Base-by-base conservation (phyloP, 352 stramenopile genomes). In the Phytopythium mirpurense region DNA sequence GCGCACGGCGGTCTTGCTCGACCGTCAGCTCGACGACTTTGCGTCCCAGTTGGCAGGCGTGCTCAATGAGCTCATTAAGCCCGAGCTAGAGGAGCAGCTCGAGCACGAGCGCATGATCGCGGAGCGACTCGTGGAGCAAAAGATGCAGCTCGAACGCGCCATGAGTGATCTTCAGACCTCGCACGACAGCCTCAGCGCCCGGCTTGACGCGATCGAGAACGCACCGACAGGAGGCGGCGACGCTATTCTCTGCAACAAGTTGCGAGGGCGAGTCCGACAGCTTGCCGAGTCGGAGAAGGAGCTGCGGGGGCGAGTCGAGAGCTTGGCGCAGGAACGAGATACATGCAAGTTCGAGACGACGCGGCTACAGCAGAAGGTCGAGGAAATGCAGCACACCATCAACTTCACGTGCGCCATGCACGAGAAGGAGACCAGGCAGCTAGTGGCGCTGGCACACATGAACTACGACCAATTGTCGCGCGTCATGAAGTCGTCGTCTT, bases 381-480 rank as follows among this genome's bases (percentile, higher is more conserved):
- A 74, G 11, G 47, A 52, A 0, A 43, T 58, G n/a, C 60, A 80
- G 24, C 67, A 71, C 11, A 68, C 68, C 9, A 56, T 86, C 15
- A 46, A 59, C 2, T 56, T 89, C 52, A 89, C 78, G 5, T 63
- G 65, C 21, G 72, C 75, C 8, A 89, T 89, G 78, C 71, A 89
- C 34, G 67, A 84, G 5, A 85, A 84, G 35, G 78, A 89, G 57
- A 85, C 70, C 51, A 76, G 70, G 51, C 78, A 87, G 44, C 65
- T 89, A 3, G 62, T 74, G 36, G 60, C 63, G 1, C 42, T 86
- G 5, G 47, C 84, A 6, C 64, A 78, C 9, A 56, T 60, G 26
- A 78, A 70, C 10, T 59, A 79, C 27, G 41, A 52, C 2, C 70
- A 85, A 36, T 71, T 83, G 23, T 51, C 43, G 3, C 60, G 75